Base-by-base conservation (phyloP, 1,139 yeast species). In the Hyphopichia fennica region DNA sequence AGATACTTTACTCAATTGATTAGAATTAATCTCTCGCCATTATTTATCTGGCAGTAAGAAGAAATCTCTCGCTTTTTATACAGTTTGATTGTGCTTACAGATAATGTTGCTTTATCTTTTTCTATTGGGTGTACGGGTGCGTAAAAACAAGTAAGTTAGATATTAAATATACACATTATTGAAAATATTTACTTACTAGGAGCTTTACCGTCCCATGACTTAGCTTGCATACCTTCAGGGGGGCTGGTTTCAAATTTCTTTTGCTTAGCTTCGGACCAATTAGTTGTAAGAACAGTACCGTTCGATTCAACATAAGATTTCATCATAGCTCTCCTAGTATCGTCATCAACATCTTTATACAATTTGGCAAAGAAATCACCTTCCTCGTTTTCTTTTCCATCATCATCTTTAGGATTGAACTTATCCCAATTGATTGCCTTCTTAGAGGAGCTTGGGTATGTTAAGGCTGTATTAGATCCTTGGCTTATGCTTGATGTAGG, bases 281-380 rank as follows among this genome's bases (percentile, higher is more conserved):
- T 87, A 6, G 99, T 95, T 39, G 96, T 88, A 47, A 95, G 70
- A 1, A 95, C 82, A 0, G 99, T 95, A 16, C 99, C 99, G 51
- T 87, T 87, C 52, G 96, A 87, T 63, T 95, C 97, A n/a, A 81
- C 74, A 56, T 81, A 93, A 41, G 96, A 88, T 66, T 95, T 95
- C 95, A 89, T 87, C 98, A 95, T 95, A 1, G 99, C 99, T 44
- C 95, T 75, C 52, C 74, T 75, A 1, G 96, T 85, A 56, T 93
- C 96, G 10, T 87, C 95, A 57, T 90, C 96, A 0, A 96, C 95
- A 50, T 78, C 82, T 33, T 78, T 76, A 65, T 86, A 95, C 11
- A 95, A 61, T 47, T 81, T 75, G 50, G 82, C 77, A 68, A 95
- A 93, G 56, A 95, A 90, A 0, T 76, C 86, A 46, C 83, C 78